phyloP scores from a whole-genome alignment of 1,139 yeast species.

The Nakaseomyces kungkrabaensis region DNA sequence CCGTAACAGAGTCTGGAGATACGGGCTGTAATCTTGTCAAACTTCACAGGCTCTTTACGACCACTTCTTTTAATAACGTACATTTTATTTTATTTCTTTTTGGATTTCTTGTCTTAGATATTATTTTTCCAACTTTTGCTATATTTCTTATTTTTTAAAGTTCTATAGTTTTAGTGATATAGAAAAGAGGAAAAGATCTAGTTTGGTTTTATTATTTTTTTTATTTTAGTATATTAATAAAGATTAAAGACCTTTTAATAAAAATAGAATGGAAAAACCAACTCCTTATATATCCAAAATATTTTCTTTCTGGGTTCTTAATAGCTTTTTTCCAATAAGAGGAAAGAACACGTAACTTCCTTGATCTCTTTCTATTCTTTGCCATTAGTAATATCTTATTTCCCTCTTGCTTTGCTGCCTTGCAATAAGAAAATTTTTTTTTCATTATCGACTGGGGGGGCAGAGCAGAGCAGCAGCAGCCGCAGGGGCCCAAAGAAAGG shows the following conservation, averaged over 20 bases:
- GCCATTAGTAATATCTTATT: too few relatives aligned
- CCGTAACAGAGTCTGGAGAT: constrained; percentile 69
- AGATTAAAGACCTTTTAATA: not conserved
- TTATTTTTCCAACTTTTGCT: not conserved
- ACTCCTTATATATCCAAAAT: not conserved
- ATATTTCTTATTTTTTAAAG: not conserved
- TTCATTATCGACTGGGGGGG: too few relatives aligned
- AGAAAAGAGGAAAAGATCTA: not conserved
- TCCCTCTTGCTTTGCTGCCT: too few relatives aligned
- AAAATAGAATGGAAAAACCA: not conserved
- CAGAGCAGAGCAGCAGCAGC: too few relatives aligned
- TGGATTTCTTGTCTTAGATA: not conserved
- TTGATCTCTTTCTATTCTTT: too few relatives aligned
- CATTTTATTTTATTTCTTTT: constrained; percentile 8
- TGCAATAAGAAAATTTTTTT: too few relatives aligned
- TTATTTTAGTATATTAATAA: not conserved
- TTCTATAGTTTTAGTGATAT: not conserved
- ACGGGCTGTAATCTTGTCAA: constrained; percentile 65
- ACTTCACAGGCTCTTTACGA: constrained; percentile 76
- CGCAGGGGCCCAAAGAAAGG: too few relatives aligned
- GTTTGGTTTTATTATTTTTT: not conserved
- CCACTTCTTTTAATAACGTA: constrained; percentile 51
- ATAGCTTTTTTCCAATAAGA: not conserved
- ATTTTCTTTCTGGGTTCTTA: not conserved
- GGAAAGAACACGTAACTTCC: too few relatives aligned